phyloP scores from a whole-genome alignment of 257 asterid genomes.

The Solanum medicagineum region DNA sequence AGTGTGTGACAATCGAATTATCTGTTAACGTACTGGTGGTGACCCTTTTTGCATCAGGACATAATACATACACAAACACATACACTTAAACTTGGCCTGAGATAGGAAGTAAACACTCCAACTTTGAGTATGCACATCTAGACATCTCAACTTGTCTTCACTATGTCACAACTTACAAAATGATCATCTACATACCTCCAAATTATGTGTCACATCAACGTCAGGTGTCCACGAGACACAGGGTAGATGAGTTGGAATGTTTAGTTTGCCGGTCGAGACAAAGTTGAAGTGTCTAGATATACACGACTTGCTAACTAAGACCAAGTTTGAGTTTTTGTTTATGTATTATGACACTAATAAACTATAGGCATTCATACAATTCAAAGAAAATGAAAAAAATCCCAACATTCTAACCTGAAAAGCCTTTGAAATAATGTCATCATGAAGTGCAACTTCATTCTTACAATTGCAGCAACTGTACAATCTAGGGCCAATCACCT shows the following conservation, averaged over 20 bases:
- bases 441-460: constrained; percentile 63
- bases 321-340: no score
- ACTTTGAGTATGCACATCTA: neutral
- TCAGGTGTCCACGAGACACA: neutral
- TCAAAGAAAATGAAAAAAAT: neutral
- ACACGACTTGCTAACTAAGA: neutral
- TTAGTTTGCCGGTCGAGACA: neutral
- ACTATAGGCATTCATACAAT: neutral
- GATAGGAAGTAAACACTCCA: neutral
- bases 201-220: neutral
- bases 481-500: constrained; percentile 62
- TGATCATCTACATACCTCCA: neutral
- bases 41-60: neutral
- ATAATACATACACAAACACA: neutral
- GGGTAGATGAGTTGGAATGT: neutral
- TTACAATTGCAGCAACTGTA: constrained; percentile 81
- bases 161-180: neutral
- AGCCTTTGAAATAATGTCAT: constrained; percentile 32
- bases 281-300: neutral
- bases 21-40: neutral
- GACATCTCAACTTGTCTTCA: neutral
- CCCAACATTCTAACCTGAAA: constrained; percentile 18
- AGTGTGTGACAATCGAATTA: neutral
- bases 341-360: no score
- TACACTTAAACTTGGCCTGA: neutral